phyloP scores from a whole-genome alignment of 805 yeast species.

The Starmerella davenportii region DNA sequence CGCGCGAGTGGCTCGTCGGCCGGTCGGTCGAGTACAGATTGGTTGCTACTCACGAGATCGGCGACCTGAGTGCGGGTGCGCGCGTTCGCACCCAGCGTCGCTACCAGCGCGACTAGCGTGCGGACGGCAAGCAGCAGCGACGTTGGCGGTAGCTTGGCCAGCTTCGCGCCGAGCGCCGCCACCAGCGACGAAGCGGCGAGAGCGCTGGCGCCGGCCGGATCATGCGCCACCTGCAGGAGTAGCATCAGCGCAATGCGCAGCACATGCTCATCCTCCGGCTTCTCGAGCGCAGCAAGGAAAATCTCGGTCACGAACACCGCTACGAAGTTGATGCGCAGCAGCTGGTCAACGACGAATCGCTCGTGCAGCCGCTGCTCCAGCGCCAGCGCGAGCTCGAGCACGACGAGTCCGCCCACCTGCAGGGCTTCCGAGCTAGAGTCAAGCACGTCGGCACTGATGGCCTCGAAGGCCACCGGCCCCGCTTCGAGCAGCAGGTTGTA shows the following conservation, averaged over 20 bases:
- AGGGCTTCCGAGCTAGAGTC: slow-evolving; percentile 53
- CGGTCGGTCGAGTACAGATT: slow-evolving; percentile 11
- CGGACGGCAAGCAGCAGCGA: slow-evolving; percentile 59
- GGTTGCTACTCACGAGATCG: slow-evolving; percentile 34
- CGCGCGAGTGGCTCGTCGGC: background rate
- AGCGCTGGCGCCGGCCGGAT: slow-evolving; percentile 59
- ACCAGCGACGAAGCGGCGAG: slow-evolving; percentile 60
- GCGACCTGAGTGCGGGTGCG: slow-evolving; percentile 37
- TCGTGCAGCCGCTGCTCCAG: slow-evolving; percentile 25
- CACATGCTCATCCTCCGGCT: slow-evolving; percentile 28
- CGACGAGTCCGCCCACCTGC: slow-evolving; percentile 55
- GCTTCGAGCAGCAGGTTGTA: background rate
- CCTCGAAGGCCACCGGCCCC: slow-evolving; percentile 17
- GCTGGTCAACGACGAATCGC: slow-evolving; percentile 27
- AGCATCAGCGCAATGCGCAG: slow-evolving; percentile 46
- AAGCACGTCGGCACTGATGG: slow-evolving; percentile 60
- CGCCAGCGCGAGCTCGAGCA: slow-evolving; percentile 50
- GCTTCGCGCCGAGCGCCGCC: slow-evolving; percentile 37
- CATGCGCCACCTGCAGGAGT: slow-evolving; percentile 56
- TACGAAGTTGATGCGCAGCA: slow-evolving; percentile 50
- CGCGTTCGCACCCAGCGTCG: slow-evolving; percentile 61
- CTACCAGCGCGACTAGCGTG: slow-evolving; percentile 42
- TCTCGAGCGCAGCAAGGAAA: slow-evolving; percentile 20
- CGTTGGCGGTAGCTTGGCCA: slow-evolving; percentile 42
- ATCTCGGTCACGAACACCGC: slow-evolving; percentile 36